A percentile compares a stretch with the other conserved stretches of the same genome.
These are phyloP conservation scores for Colletotrichum godetiae DNA, from an alignment of 2,329 filamentous ascomycete genomes.

Conservation along the genomic window DNA sequence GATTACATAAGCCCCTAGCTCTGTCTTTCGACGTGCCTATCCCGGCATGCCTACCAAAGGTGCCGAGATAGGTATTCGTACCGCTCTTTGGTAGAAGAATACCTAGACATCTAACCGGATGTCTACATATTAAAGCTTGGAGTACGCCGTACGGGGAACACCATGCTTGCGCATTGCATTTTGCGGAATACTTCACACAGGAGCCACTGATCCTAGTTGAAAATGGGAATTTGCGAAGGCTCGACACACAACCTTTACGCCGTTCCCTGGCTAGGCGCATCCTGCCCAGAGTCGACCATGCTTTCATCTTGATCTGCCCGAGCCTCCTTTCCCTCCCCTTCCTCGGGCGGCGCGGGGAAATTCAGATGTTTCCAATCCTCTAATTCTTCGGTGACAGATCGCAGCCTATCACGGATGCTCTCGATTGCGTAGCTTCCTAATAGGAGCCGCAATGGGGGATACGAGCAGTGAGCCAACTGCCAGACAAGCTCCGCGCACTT, in stretches of 20 bases:
- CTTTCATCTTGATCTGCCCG: conserved; percentile 25
- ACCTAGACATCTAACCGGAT: no score
- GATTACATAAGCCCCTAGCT: no score
- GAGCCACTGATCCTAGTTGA: no score
- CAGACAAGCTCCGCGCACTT: conserved; percentile 95
- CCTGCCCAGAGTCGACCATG: conserved; percentile 16
- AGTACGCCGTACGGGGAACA: no score
- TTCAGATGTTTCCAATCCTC: conserved; percentile 93
- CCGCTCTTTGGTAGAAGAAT: no score
- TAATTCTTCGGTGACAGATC: conserved; percentile 93
- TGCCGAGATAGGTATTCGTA: no score
- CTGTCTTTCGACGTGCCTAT: no score
- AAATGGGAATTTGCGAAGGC: no score
- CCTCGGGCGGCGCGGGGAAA: conserved; percentile 64
- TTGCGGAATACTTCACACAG: no score
- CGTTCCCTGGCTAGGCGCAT: conserved; percentile 4
- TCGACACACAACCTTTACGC: not conserved
- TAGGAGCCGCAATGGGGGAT: conserved; percentile 87
- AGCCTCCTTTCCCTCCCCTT: conserved; percentile 27
- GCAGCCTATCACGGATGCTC: conserved; percentile 89
- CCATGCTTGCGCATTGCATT: no score
- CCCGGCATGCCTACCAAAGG: no score
- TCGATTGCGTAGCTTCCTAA: conserved; percentile 95
- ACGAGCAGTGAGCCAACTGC: conserved; percentile 95
- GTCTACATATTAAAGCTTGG: no score